Base-by-base conservation (phyloP, 441 rosid genomes). In the Melastoma candidum region DNA sequence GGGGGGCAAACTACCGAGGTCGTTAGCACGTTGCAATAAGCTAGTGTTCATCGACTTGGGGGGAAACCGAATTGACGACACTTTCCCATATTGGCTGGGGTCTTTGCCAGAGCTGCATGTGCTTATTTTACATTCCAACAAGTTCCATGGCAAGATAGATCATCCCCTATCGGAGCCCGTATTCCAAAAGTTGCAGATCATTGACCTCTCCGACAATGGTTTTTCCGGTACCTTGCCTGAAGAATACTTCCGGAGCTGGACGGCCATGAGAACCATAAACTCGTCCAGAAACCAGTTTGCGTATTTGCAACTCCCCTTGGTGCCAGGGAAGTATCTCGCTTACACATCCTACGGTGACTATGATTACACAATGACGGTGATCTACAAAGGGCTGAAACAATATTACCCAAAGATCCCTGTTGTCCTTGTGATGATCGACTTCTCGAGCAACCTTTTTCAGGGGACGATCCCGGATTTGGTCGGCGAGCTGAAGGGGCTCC, bases 1-100 rank as follows among this genome's bases (percentile, higher is more conserved):
- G 43, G 4, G 25, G 7, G 63, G 63, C 11, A 55, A 49, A 13
- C 2, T 59, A 26, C 63, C 63, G 8, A 50, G 63, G 22, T 44
- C 55, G 0, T 26, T 59, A 0, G 25, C 12, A 26, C 26, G 12
- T 2, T 59, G 50, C n/a, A 3, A 2, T 0, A 27, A 26, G 22
- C 24, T 59, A 9, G 50, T 8, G n/a, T 59, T 59, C 46, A 36
- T 59, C 13, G 45, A 49, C 32, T 12, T 59, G 1, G 50, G 49
- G 29, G 13, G 46, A 12, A 27, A 57, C 13, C 12, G 1, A 12
- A 47, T 57, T 0, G 4, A 8, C 2, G 60, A 57, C 27, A 10
- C 12, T 6, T 57, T 46, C 26, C 60, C 60, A 12, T 57, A 49
- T 29, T 60, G 64, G 64, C n/a, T 60, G 25, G 64, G 64, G 4